Conservation (phyloP, 2,329 filamentous ascomycete species). For the Ceratocystis huliohia region DNA sequence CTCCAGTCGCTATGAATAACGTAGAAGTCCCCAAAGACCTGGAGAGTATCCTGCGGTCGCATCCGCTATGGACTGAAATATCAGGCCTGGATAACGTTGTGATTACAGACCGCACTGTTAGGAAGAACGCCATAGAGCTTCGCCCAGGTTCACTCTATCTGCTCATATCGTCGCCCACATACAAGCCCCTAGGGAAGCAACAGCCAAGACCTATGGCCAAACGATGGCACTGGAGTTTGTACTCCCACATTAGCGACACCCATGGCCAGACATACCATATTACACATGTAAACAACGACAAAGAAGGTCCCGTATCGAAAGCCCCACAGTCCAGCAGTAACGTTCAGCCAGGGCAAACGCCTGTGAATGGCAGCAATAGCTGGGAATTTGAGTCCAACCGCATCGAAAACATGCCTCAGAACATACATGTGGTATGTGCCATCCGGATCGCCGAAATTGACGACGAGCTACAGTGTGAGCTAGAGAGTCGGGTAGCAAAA, state of each 20-base stretch:
- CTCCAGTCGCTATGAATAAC: not conserved
- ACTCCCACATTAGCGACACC: conserved; percentile 11
- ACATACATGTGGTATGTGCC: conserved; percentile 17
- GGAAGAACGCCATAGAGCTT: not conserved
- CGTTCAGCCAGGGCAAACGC: too few species aligned
- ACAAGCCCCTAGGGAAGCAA: conserved; percentile 15
- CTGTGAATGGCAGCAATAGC: not conserved
- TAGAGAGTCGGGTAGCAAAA: conserved; percentile 11
- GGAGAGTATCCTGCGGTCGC: not conserved
- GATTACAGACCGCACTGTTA: not conserved
- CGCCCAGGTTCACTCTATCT: conserved; percentile 13
- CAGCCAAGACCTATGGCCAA: conserved; percentile 17
- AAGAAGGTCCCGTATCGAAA: not conserved
- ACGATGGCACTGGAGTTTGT: conserved; percentile 19
- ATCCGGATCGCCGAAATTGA: conserved; percentile 16
- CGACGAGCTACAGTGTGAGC: conserved; percentile 8
- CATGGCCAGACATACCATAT: conserved; percentile 16
- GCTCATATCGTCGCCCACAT: conserved; percentile 18
- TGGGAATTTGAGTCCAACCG: conserved; percentile 14
- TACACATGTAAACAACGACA: not conserved
- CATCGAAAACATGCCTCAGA: conserved; percentile 12
- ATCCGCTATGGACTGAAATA: not conserved
- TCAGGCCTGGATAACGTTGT: not conserved
- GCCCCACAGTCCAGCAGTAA: not conserved
- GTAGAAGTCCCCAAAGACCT: not conserved